phyloP scores from a whole-genome alignment of 352 stramenopile species.

The Phytophthora vignae region DNA sequence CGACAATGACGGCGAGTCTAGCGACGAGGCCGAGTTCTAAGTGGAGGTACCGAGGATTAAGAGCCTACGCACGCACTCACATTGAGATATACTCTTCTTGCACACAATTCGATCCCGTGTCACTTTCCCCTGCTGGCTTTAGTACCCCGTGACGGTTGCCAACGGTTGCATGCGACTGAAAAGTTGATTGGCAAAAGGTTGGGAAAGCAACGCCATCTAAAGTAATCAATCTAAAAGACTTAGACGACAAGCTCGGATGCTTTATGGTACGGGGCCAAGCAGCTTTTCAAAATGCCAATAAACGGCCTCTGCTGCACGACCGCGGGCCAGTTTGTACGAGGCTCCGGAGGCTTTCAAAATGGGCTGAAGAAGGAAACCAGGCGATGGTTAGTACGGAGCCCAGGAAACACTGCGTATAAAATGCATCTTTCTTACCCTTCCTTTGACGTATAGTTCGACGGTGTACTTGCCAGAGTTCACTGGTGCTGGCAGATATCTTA shows the following conservation, averaged over 20 bases:
- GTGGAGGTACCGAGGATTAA: conserved; percentile 6
- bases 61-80: conserved; percentile 4
- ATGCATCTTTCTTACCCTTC: conserved; percentile 49
- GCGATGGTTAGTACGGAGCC: not conserved
- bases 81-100: conserved; percentile 28
- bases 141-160: not conserved
- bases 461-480: conserved; percentile 53
- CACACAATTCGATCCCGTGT: conserved; percentile 7
- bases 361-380: conserved; percentile 30
- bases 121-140: not conserved
- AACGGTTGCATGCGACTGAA: conserved; percentile 2
- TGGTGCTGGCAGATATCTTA: conserved; percentile 66
- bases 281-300: conserved; percentile 57
- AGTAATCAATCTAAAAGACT: not conserved
- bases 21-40: conserved; percentile 90
- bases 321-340: conserved; percentile 72
- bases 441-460: conserved; percentile 71
- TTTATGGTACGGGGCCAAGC: conserved; percentile 30
- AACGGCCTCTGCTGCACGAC: conserved; percentile 58
- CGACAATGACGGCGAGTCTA: conserved; percentile 81
- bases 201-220: not conserved
- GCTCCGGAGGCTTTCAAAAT: conserved; percentile 54
- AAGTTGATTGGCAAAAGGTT: not conserved
- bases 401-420: not conserved
- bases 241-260: not conserved